These are phyloP conservation scores for Torulaspora globosa DNA, from an alignment of 1,139 yeast genomes.

Conservation along the genomic window DNA sequence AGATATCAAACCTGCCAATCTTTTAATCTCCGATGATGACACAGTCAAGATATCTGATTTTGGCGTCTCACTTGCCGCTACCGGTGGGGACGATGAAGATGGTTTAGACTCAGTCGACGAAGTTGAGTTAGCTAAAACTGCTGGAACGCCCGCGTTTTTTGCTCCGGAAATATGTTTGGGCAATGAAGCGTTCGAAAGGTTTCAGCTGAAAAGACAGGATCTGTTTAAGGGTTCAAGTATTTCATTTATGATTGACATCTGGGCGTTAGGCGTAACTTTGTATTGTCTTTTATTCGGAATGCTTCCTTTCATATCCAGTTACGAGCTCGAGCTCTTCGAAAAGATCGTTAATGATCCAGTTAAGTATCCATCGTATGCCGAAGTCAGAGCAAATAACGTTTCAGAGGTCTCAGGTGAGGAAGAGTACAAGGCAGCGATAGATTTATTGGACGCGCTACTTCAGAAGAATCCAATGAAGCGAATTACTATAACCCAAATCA, in stretches of 20 bases:
- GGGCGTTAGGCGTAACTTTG: slow-evolving; percentile 95
- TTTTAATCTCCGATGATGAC: slow-evolving; percentile 67
- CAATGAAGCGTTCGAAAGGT: slow-evolving; percentile 29
- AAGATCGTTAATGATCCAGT: slow-evolving; percentile 67
- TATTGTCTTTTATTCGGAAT: slow-evolving; percentile 85
- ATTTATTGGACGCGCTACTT: slow-evolving; percentile 58
- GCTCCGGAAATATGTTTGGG: slow-evolving; percentile 37
- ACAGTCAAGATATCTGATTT: slow-evolving; percentile 91
- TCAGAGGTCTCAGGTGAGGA: slow-evolving; percentile 38
- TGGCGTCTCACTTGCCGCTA: slow-evolving; percentile 86
- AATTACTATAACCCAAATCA: slow-evolving; percentile 67
- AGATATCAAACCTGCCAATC: slow-evolving; percentile 95
- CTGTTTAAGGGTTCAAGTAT: slow-evolving; percentile 39
- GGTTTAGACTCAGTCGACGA: slow-evolving; percentile 48
- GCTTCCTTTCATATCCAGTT: slow-evolving; percentile 86
- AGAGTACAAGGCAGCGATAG: slow-evolving; percentile 62
- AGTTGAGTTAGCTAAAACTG: slow-evolving; percentile 80
- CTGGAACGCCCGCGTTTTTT: slow-evolving; percentile 80
- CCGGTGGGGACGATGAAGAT: slow-evolving; percentile 50
- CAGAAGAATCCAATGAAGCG: slow-evolving; percentile 69
- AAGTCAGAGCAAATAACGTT: slow-evolving; percentile 36
- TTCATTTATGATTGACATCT: slow-evolving; percentile 69
- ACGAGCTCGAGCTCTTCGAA: slow-evolving; percentile 80
- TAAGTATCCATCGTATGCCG: slow-evolving; percentile 54
- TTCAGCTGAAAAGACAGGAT: slow-evolving; percentile 27